Conservation (phyloP, 2,329 filamentous ascomycete species). For the Elsinoe ampelina region DNA sequence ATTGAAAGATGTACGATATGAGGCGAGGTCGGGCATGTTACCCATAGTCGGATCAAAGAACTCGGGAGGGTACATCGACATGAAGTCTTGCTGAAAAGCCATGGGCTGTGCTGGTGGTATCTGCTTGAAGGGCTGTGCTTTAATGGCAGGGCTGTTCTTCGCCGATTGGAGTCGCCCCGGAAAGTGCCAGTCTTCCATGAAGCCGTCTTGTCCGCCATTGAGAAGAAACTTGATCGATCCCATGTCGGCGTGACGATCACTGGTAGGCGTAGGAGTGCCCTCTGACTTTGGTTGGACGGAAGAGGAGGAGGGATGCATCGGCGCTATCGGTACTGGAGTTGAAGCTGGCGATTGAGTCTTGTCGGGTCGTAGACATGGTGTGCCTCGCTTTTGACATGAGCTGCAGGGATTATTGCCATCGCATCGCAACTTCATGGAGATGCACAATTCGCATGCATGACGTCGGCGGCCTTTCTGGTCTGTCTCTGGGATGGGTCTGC, state of each 20-base stretch:
- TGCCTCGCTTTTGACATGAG: conserved; percentile 7
- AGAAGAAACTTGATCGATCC: conserved; percentile 12
- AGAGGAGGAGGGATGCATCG: background rate
- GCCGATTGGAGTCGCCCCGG: conserved; percentile 7
- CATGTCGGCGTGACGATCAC: conserved; percentile 7
- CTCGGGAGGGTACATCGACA: conserved; percentile 2
- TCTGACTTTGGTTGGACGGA: background rate
- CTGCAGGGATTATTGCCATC: conserved; percentile 12
- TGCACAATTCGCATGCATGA: conserved; percentile 10
- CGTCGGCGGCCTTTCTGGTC: conserved; percentile 12
- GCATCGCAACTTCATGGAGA: conserved; percentile 12
- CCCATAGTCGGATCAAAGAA: background rate
- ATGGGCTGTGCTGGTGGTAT: background rate
- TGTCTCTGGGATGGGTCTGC: conserved; percentile 11
- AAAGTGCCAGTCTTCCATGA: conserved; percentile 14
- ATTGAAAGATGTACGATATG: background rate
- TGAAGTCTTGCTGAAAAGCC: background rate
- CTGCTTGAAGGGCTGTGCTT: conserved; percentile 5
- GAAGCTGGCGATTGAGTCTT: conserved; percentile 6
- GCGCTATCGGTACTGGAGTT: background rate
- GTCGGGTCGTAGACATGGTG: conserved; percentile 1
- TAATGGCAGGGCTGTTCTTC: conserved; percentile 8
- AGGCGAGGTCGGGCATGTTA: background rate
- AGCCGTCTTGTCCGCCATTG: conserved; percentile 10
- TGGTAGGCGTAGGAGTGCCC: conserved; percentile 6